These are phyloP conservation scores for Claviceps spartinae DNA, from an alignment of 2,329 filamentous ascomycete genomes.

Conservation along the genomic window DNA sequence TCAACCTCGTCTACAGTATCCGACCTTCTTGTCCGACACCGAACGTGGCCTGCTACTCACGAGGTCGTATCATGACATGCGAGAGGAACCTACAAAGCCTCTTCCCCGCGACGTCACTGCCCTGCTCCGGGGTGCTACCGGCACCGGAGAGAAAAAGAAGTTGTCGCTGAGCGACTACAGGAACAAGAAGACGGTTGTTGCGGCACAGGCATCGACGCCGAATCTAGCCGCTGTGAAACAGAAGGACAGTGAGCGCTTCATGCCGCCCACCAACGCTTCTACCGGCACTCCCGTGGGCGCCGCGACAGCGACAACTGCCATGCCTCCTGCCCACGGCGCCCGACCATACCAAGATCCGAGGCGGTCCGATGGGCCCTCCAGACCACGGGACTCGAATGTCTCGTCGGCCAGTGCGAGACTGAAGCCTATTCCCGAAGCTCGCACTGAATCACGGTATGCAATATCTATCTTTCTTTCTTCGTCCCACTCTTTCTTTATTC, in stretches of 20 bases:
- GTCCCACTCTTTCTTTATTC: neutral
- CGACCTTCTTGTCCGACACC: constrained; percentile 42
- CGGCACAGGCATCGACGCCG: constrained; percentile 23
- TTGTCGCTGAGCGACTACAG: constrained; percentile 46
- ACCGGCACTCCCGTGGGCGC: neutral
- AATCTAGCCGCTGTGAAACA: constrained; percentile 20
- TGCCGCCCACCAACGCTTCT: constrained; percentile 8
- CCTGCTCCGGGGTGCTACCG: constrained; percentile 22
- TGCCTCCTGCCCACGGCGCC: neutral
- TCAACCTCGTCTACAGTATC: constrained; percentile 38
- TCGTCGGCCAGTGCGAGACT: neutral
- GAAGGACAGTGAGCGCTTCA: constrained; percentile 18
- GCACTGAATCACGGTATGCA: constrained; percentile 6
- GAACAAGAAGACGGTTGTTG: constrained; percentile 32
- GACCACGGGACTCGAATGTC: constrained; percentile 4
- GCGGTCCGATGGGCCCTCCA: constrained; percentile 7
- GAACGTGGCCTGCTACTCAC: constrained; percentile 45
- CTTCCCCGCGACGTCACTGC: constrained; percentile 23
- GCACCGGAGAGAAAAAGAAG: constrained; percentile 39
- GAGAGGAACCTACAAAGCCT: constrained; percentile 33
- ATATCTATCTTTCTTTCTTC: neutral
- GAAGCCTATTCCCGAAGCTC: constrained; percentile 4
- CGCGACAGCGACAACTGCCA: constrained; percentile 7
- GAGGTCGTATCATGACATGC: constrained; percentile 43
- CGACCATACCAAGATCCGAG: constrained; percentile 3